Conservation (phyloP, 2,329 filamentous ascomycete species). For the Stemphylium lycopersici region DNA sequence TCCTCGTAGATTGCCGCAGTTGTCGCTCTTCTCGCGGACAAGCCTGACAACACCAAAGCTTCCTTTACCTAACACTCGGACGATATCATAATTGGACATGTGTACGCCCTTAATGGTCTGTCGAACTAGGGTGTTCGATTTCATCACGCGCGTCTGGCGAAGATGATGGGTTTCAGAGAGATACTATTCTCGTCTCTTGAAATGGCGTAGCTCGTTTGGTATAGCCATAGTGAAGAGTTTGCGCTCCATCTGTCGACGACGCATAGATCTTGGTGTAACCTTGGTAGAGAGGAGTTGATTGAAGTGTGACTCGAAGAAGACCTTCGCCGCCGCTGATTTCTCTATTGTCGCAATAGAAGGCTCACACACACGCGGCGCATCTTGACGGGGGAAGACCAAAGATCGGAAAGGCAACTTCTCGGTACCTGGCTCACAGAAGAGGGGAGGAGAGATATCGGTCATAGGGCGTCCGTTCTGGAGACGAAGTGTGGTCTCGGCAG, state of each 20-base stretch:
- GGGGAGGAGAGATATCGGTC: constrained; percentile 24
- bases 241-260: constrained; percentile 67
- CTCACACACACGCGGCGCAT: constrained; percentile 35
- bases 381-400: constrained; percentile 43
- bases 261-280: constrained; percentile 64
- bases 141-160: constrained; percentile 73
- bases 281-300: constrained; percentile 67
- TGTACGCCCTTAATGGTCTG: constrained; percentile 58
- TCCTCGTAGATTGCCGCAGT: constrained; percentile 16
- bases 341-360: constrained; percentile 71
- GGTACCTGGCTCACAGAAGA: constrained; percentile 16
- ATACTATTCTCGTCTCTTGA: constrained; percentile 64
- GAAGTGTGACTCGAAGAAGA: constrained; percentile 85
- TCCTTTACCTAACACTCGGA: constrained; percentile 87
- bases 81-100: constrained; percentile 73
- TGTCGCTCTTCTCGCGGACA: constrained; percentile 68
- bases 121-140: constrained; percentile 62
- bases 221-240: constrained; percentile 66
- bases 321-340: constrained; percentile 77
- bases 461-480: constrained; percentile 22
- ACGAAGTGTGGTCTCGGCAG: constrained; percentile 37
- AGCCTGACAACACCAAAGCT: constrained; percentile 93
- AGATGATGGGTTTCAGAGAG: constrained; percentile 75
- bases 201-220: constrained; percentile 61
- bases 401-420: constrained; percentile 30